Evolutionary conservation across 768 basidiomycete species (phyloP).

Genomic region (Cystofilobasidium ferigula): DNA sequence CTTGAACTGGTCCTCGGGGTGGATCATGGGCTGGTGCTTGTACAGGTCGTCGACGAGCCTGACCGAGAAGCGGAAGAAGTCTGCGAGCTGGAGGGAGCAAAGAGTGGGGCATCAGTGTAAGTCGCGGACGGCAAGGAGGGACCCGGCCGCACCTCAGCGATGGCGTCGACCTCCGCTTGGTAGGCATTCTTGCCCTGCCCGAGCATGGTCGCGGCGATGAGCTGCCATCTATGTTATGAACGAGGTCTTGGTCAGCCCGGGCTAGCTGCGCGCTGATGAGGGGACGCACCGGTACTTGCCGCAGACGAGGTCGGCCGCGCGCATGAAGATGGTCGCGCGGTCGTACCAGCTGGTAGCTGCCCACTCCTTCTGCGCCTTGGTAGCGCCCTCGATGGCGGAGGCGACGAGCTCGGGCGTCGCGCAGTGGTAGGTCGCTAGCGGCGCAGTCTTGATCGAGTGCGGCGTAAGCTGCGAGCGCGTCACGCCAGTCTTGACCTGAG

Average conservation of each 20-base stretch:
- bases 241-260: too few species aligned
- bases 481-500: conserved; percentile 70
- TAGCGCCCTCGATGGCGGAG: conserved; percentile 72
- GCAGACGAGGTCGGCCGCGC: conserved; percentile 88
- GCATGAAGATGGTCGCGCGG: conserved; percentile 93
- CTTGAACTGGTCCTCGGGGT: conserved; percentile 87
- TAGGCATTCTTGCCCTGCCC: conserved; percentile 98
- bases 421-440: conserved; percentile 73
- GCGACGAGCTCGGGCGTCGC: conserved; percentile 65
- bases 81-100: conserved; percentile 50
- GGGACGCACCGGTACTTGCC: conserved; percentile 77
- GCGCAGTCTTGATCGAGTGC: conserved; percentile 72
- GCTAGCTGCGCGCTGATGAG: too few species aligned
- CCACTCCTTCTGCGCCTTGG: conserved; percentile 78
- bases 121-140: background rate
- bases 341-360: conserved; percentile 93
- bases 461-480: conserved; percentile 51
- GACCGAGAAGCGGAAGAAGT: conserved; percentile 94
- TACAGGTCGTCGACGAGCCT: conserved; percentile 95
- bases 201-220: conserved; percentile 92
- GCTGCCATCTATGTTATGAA: too few species aligned
- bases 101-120: background rate
- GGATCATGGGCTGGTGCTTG: conserved; percentile 74
- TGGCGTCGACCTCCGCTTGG: conserved; percentile 99
- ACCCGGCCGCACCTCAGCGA: conserved; percentile 76